Evolutionary conservation across 345 rosid genomes (phyloP), one percentile per base, ranked within the genome.

Genomic region (Brassica juncea): DNA sequence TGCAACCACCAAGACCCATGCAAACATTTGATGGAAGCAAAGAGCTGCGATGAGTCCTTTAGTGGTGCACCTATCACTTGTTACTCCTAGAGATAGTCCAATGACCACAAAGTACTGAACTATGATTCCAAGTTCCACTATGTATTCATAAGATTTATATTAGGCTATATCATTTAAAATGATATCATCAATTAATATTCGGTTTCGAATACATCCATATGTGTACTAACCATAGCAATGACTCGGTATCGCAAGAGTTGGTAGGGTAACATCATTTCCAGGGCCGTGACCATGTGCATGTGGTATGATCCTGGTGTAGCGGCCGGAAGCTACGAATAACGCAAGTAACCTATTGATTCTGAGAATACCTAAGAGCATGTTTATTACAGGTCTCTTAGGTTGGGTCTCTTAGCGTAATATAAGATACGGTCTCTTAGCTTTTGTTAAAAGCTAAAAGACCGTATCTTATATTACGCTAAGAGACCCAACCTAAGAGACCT

Each of bases 11-110:
- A 21, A 87, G 95, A 30, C 92, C 97, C 95, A 87, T 90, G 49
- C 97, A 52, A 91, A 93, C 88, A 93, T 86, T 85, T 88, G 96
- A 73, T 89, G 95, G 86, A 93, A 93, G 84, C 97, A 93, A 60
- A 91, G 90, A 37, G 98, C 97, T 35, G 94, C 91, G 2, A 91
- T 74, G 8, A 90, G 91, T 32, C 88, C 89, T 79, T 81, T 88
- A 44, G 91, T 93, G 72, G 86, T 80, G 84, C 97, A 93, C 16
- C 82, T 83, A 37, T 93, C 91, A 71, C 74, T 84, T 5, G 98
- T 86, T 35, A 97, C 92, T 55, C 98, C 93, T 63, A 91, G 27
- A 23, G 91, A 85, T 1, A 93, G 80, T 3, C 97, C 94, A 57
- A 91, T 91, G 52, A 93, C 93, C 47, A 91, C 86, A 0, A 93